These are phyloP conservation scores for Amylostereum areolatum DNA, from an alignment of 1,284 basidiomycete genomes.

Conservation along the genomic window DNA sequence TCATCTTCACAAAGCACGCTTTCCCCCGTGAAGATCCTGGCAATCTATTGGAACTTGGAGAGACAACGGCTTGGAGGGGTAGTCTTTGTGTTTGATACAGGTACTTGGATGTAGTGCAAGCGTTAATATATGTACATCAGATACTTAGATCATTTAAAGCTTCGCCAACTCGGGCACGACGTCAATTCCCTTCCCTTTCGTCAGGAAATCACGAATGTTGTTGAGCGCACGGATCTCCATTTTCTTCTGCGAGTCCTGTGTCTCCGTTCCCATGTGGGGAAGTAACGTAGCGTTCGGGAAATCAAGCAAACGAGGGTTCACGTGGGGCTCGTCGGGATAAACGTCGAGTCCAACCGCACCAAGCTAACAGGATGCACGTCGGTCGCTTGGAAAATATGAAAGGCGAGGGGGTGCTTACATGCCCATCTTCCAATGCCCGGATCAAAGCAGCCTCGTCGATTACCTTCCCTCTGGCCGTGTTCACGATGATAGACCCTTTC, in stretches of 20 bases:
- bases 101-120: too few relatives aligned
- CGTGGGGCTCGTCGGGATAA: slow-evolving; percentile 81
- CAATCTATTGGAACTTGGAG: too few relatives aligned
- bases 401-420: slow-evolving; percentile 42
- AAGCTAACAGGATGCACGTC: neutral
- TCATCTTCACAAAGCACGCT: too few relatives aligned
- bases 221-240: slow-evolving; percentile 78
- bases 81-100: too few relatives aligned
- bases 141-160: neutral
- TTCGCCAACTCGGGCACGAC: slow-evolving; percentile 49
- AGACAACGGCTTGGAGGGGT: too few relatives aligned
- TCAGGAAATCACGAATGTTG: slow-evolving; percentile 66
- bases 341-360: slow-evolving; percentile 73
- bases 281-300: slow-evolving; percentile 81
- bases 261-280: slow-evolving; percentile 90
- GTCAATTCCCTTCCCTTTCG: slow-evolving; percentile 57
- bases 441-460: slow-evolving; percentile 87
- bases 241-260: slow-evolving; percentile 71
- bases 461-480: slow-evolving; percentile 87
- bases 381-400: slow-evolving; percentile 6
- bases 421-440: slow-evolving; percentile 78
- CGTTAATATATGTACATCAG: too few relatives aligned
- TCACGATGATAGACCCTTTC: slow-evolving; percentile 77
- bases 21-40: too few relatives aligned
- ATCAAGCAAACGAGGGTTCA: slow-evolving; percentile 74